Evolutionary conservation across 345 rosid species (phyloP), one percentile per base, ranked within the genome.

Genomic region (Eucalyptus camaldulensis): DNA sequence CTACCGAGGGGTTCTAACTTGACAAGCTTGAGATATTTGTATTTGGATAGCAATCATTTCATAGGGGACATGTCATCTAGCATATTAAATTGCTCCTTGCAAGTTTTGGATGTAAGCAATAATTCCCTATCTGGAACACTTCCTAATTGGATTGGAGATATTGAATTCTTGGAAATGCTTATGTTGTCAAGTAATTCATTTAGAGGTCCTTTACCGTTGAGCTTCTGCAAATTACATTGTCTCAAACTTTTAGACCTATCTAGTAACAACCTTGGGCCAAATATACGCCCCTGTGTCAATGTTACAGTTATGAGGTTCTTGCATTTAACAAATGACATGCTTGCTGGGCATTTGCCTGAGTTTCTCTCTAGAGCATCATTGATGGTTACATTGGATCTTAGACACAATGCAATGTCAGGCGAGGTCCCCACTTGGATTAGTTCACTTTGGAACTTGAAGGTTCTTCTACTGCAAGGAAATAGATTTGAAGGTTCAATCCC

Each of bases 81-180:
- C 19, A 65, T 29, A 65, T 65, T 29, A n/a, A n/a, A 29, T 65
- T 13, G 72, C 72, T 65, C 72, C 5, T 65, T 65, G 72, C 37
- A n/a, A 13, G 37, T n/a, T 8, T 31, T 90, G 49, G 92, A 92
- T 83, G 80, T 91, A 11, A 85, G 92, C 43, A 83, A 86, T 8
- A 93, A 93, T 49, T 14, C 19, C n/a, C 86, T 93, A 6, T 49
- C 17, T 1, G 92, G 92, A 11, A 60, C 21, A 2, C 88, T 93
- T 83, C 92, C 93, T 7, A 7, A 87, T 60, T 91, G 92, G 90
- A 88, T 91, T 2, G 45, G 43, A 14, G 83, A 80, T 21, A 0
- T 80, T 8, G 22, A 69, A 19, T 6, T 5, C 24, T 25, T 91
- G 69, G 0, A 0, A 22, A 29, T 13, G 15, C 87, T 91, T 24